These are phyloP conservation scores for Trametes coccinea DNA, from an alignment of 768 basidiomycete species.

Conservation along the genomic window DNA sequence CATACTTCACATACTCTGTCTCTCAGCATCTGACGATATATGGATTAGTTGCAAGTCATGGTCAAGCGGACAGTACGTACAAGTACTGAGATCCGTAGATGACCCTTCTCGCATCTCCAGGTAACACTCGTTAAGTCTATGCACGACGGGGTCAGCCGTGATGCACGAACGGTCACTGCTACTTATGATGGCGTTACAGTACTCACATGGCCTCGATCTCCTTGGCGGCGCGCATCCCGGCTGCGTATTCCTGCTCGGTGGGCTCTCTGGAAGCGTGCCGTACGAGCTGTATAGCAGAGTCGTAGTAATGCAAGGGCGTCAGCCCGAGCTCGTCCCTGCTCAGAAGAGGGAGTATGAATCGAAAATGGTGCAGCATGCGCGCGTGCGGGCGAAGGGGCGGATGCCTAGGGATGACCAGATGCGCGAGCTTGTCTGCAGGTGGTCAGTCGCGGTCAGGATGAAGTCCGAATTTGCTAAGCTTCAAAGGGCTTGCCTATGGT, in stretches of 20 bases:
- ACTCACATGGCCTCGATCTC: conserved; percentile 64
- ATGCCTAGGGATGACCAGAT: conserved; percentile 69
- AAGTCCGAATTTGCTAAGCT: neutral
- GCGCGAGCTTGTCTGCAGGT: conserved; percentile 62
- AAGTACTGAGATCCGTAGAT: conserved; percentile 41
- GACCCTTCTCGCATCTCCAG: conserved; percentile 65
- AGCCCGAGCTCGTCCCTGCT: conserved; percentile 60
- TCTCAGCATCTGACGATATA: conserved; percentile 4
- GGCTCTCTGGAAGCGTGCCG: conserved; percentile 61
- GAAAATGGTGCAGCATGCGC: conserved; percentile 80
- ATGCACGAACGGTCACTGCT: neutral
- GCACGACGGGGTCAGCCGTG: neutral
- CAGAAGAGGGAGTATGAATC: conserved; percentile 68
- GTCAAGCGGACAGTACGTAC: neutral
- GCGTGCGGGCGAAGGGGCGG: conserved; percentile 69
- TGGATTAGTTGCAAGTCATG: neutral
- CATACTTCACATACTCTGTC: neutral
- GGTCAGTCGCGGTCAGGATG: neutral
- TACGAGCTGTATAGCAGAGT: conserved; percentile 73
- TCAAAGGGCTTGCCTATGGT: conserved; percentile 55
- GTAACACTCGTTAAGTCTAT: conserved; percentile 62
- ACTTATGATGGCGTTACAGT: too few relatives aligned
- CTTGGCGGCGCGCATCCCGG: conserved; percentile 60
- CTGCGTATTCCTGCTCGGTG: conserved; percentile 64
- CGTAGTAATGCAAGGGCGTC: conserved; percentile 72